Evolutionary conservation across 257 asterid species (phyloP), one percentile per base, ranked within the genome.

Genomic region (Solanum chmielewskii): DNA sequence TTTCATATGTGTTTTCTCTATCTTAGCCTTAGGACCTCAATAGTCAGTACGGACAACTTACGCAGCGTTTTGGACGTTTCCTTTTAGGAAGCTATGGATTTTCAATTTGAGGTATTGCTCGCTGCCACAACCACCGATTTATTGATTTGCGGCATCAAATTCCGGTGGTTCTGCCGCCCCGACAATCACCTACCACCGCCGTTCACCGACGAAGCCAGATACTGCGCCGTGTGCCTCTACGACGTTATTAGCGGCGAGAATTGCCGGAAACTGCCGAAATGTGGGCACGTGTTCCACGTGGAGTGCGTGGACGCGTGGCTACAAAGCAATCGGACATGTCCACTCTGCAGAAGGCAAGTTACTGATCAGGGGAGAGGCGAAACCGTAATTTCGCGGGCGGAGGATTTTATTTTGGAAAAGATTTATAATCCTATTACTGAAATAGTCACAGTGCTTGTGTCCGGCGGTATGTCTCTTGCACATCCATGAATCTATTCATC

Each of bases 221-320:
- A 16, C 74, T 92, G 94, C 8, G 85, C 90, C n/a, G 89, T 92
- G 27, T 92, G 92, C 62, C 93, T 92, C 21, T 81, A 59, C 90
- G 94, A 90, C 89, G 25, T 90, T 0, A 7, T 85, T 37, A 82
- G 90, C 74, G 91, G 92, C 7, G 92, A 90, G 12, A 64, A 42
- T 13, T 88, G 80, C 85, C 88, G 91, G 87, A 82, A 88, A 62
- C 91, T 92, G 87, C 85, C 83, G 69, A 87, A 68, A 23, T 92
- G 94, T 88, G 64, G 77, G 27, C 94, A 91, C 87, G 49, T 86
- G 23, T 91, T 89, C 86, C 94, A 92, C 45, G 86, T 73, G 0
- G 90, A 83, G 7, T 91, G 94, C 77, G 89, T 90, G 4, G 93
- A 89, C 20, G 70, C 64, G 5, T 91, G 94, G 94, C 76, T 92